Evolutionary conservation across 1,284 basidiomycete species (phyloP).

Genomic region (Puccinia polysora): DNA sequence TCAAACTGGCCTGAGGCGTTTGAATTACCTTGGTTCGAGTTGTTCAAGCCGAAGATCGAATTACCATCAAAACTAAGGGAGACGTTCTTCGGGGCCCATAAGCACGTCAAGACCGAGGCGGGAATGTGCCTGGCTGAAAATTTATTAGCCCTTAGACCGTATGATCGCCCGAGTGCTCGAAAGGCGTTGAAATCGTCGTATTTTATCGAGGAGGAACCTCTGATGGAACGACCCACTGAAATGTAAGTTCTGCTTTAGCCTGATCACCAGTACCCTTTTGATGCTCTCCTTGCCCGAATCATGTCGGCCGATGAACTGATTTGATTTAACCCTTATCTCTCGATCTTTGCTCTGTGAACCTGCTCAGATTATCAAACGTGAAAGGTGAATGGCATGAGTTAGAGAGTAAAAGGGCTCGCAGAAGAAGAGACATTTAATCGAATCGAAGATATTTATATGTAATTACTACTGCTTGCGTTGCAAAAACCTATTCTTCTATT

Average conservation of each 20-base stretch:
- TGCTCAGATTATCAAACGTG: slow-evolving; percentile 47
- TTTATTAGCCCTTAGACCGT: slow-evolving; percentile 50
- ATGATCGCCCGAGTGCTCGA: slow-evolving; percentile 46
- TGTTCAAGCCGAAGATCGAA: slow-evolving; percentile 78
- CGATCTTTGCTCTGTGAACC: not conserved
- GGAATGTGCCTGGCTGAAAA: slow-evolving; percentile 49
- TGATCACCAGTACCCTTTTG: too few relatives aligned
- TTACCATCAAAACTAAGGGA: slow-evolving; percentile 70
- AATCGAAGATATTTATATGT: not conserved
- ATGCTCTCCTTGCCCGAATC: not conserved
- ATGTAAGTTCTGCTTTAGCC: slow-evolving; percentile 30
- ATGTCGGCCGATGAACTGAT: not conserved
- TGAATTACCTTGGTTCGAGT: slow-evolving; percentile 92
- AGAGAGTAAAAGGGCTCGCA: slow-evolving; percentile 46
- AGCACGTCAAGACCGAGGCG: slow-evolving; percentile 43
- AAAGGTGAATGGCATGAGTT: slow-evolving; percentile 54
- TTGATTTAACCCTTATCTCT: too few relatives aligned
- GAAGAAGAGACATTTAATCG: slow-evolving; percentile 8
- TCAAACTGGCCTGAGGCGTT: slow-evolving; percentile 76
- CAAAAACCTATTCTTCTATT: not conserved
- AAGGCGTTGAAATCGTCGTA: slow-evolving; percentile 48
- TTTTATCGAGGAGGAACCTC: slow-evolving; percentile 48
- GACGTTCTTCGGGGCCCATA: slow-evolving; percentile 57
- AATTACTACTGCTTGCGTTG: not conserved
- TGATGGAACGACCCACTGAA: slow-evolving; percentile 48